Base-by-base conservation (phyloP, 371 early-diverging fungal genomes). In the Mucor circinelloides region DNA sequence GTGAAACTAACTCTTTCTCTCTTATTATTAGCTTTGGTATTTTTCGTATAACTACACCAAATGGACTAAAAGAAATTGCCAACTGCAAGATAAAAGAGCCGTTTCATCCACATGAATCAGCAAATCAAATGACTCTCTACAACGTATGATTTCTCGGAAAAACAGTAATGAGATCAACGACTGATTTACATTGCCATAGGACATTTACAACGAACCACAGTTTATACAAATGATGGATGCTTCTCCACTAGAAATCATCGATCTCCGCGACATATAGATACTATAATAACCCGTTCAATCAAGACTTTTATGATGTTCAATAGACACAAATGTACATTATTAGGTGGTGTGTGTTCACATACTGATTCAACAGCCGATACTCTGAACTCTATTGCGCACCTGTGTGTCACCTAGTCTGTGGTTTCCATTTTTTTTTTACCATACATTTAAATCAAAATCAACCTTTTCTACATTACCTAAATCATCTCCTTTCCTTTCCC, bases 1-100 rank as follows among this genome's bases (percentile, higher is more conserved):
- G 48, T 48, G 48, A 62, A 34, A 62, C 25, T 60, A 19, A 60
- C 28, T 21, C 34, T 34, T 36, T 21, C 9, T 60, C 19, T 28
- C 19, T 28, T 34, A 58, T 36, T 8, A 23, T 54, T 60, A 62
- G 62, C 3, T 62, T 62, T 62, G 62, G 62, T 62, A 28, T 62
- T 10, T 62, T 62, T 21, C 62, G 62, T 50, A 23, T 62, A 62
- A 61, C 60, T n/a, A 46, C 48, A 21, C 62, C 62, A 13, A 15
- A 62, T 31, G 62, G 62, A 30, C 25, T 62, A 50, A 25, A 50
- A 50, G 62, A 62, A 32, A 62, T 62, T 17, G 34, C 62, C 17
- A 62, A 50, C 6, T 62, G 62, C 21, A 62, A 23, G 34, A 31
- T 34, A 23, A 13, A 32, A 48, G 50, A 50, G 21, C 48, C 62